Evolutionary conservation across 1,284 basidiomycete species (phyloP).

Genomic region (Fomitopsis pinicola): DNA sequence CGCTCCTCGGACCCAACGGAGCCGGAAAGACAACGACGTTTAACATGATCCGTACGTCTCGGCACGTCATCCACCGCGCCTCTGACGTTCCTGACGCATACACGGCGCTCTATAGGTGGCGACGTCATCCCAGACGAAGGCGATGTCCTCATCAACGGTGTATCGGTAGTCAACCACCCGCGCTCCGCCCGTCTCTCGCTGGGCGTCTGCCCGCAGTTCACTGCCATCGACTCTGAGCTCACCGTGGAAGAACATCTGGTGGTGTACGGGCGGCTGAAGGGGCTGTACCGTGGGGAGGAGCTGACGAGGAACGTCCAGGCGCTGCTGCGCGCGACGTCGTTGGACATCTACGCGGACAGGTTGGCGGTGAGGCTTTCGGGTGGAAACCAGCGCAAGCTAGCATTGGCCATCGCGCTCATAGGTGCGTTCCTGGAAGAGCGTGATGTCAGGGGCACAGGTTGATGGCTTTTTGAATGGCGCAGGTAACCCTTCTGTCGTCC

Average conservation of each 20-base stretch:
- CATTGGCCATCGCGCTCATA: slow-evolving; percentile 75
- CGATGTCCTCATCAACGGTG: slow-evolving; percentile 60
- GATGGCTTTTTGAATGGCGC: neutral
- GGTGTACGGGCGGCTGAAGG: slow-evolving; percentile 67
- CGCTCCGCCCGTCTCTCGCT: slow-evolving; percentile 60
- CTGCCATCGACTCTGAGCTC: slow-evolving; percentile 73
- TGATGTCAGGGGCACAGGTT: neutral
- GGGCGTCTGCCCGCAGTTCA: slow-evolving; percentile 81
- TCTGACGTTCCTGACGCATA: neutral
- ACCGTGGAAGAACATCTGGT: slow-evolving; percentile 74
- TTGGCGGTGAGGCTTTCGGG: slow-evolving; percentile 73
- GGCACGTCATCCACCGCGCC: neutral
- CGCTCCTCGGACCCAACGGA: slow-evolving; percentile 77
- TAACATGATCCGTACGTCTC: slow-evolving; percentile 62
- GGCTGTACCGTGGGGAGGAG: slow-evolving; percentile 46
- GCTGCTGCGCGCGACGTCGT: slow-evolving; percentile 56
- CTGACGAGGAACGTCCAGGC: slow-evolving; percentile 51
- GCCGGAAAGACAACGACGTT: slow-evolving; percentile 81
- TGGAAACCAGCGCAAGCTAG: slow-evolving; percentile 78
- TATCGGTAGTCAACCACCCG: slow-evolving; percentile 58
- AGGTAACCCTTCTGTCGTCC: slow-evolving; percentile 74
- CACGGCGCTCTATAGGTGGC: slow-evolving; percentile 39
- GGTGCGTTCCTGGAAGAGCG: slow-evolving; percentile 34
- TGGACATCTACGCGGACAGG: slow-evolving; percentile 61
- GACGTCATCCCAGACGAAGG: slow-evolving; percentile 59